Evolutionary conservation across 148 eudicot genomes (phyloP).

Genomic region (Drosera capensis): DNA sequence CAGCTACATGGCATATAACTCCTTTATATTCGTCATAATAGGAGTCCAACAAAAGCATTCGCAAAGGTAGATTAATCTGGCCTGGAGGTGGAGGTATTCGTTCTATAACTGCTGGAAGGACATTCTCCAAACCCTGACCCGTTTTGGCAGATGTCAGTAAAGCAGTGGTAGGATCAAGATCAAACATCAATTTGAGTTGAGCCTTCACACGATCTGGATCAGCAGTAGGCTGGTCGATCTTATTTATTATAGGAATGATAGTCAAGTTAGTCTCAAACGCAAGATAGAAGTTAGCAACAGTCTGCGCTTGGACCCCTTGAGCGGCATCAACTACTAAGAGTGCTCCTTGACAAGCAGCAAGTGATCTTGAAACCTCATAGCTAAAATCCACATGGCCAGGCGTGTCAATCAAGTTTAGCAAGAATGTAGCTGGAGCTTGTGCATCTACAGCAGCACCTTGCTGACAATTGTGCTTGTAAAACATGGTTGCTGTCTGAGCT

Average conservation of each 20-base stretch:
- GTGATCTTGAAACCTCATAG: slow-evolving; percentile 96
- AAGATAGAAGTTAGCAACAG: slow-evolving; percentile 96
- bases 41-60: slow-evolving; percentile 92
- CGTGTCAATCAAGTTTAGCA: slow-evolving; percentile 77
- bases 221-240: slow-evolving; percentile 97
- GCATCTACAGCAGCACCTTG: slow-evolving; percentile 11
- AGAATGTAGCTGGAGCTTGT: slow-evolving; percentile 20
- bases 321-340: slow-evolving; percentile 97
- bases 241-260: slow-evolving; percentile 84
- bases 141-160: slow-evolving; percentile 94
- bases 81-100: slow-evolving; percentile 93
- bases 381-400: slow-evolving; percentile 99
- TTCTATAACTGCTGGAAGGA: slow-evolving; percentile 87
- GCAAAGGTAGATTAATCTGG: slow-evolving; percentile 33
- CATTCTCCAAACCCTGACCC: slow-evolving; percentile 80
- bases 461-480: slow-evolving; percentile 31
- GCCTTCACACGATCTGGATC: slow-evolving; percentile 85
- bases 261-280: slow-evolving; percentile 83
- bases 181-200: slow-evolving; percentile 89
- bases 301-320: slow-evolving; percentile 98
- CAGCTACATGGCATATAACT: slow-evolving; percentile 91
- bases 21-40: slow-evolving; percentile 97
- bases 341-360: slow-evolving; percentile 98
- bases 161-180: slow-evolving; percentile 66
- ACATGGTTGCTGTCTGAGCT: slow-evolving; percentile 99